Conservation (phyloP, 371 early-diverging fungal genomes). For the Umbelopsis sp. region DNA sequence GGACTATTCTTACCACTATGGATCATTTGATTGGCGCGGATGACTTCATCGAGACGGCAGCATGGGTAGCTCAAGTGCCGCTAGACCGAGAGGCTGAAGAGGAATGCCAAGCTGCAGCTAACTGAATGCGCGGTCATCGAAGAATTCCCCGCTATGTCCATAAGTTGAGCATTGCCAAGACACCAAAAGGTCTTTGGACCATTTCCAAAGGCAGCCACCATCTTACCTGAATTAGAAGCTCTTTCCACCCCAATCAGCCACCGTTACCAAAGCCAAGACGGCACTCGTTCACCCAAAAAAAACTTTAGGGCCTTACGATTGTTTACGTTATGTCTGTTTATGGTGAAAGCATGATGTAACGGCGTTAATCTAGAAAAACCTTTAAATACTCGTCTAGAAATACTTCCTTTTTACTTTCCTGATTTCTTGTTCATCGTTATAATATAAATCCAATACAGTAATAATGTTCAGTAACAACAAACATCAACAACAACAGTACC, state of each 20-base stretch:
- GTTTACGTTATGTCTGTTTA: neutral
- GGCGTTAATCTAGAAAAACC: neutral
- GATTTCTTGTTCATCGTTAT: neutral
- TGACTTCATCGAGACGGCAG: constrained; percentile 37
- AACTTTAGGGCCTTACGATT: neutral
- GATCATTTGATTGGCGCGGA: constrained; percentile 47
- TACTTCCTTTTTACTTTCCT: neutral
- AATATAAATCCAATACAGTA: no score
- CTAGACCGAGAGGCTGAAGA: neutral
- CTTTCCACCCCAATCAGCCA: neutral
- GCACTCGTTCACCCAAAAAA: neutral
- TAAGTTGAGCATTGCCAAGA: neutral
- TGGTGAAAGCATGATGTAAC: constrained; percentile 9
- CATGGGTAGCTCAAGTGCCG: constrained; percentile 46
- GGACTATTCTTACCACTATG: constrained; percentile 48
- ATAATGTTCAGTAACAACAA: constrained; percentile 17
- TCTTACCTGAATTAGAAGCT: constrained; percentile 7
- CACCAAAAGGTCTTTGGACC: neutral
- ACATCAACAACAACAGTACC: constrained; percentile 21
- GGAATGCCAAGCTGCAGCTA: constrained; percentile 6
- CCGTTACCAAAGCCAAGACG: neutral
- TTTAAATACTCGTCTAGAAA: neutral
- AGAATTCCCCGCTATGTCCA: neutral
- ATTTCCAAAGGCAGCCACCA: neutral
- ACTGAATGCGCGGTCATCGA: neutral